Percentiles rank a stretch among this genome's conserved stretches.
Evolutionary conservation across 805 yeast genomes (phyloP).

Genomic region (Metschnikowia rubicola): DNA sequence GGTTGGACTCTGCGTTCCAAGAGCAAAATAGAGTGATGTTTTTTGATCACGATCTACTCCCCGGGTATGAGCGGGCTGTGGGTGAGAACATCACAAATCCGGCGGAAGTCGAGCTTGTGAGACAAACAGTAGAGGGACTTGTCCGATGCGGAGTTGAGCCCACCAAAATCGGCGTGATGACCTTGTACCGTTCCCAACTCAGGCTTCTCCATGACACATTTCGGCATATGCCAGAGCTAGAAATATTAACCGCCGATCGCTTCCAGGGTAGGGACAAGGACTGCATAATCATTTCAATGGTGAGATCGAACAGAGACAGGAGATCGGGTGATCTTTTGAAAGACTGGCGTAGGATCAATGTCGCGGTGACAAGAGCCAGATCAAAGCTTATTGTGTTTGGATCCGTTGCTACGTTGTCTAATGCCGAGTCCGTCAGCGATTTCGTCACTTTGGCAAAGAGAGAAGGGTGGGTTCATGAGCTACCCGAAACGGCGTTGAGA

Average conservation of each 20-base stretch:
- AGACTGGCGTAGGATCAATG: constrained; percentile 92
- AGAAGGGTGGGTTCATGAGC: constrained; percentile 61
- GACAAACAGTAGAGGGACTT: constrained; percentile 59
- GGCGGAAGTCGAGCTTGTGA: constrained; percentile 64
- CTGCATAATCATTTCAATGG: constrained; percentile 84
- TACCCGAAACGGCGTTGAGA: constrained; percentile 44
- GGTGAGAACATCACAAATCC: constrained; percentile 73
- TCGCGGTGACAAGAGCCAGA: constrained; percentile 88
- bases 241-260: constrained; percentile 88
- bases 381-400: constrained; percentile 83
- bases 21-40: constrained; percentile 65
- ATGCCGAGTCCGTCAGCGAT: constrained; percentile 49
- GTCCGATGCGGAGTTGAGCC: constrained; percentile 56
- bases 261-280: constrained; percentile 96
- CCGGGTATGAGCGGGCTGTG: constrained; percentile 50
- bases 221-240: constrained; percentile 46
- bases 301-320: constrained; percentile 66
- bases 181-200: constrained; percentile 79
- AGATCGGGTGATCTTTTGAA: constrained; percentile 73
- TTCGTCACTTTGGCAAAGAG: constrained; percentile 57
- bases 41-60: constrained; percentile 70
- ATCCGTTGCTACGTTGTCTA: constrained; percentile 58
- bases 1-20: constrained; percentile 59
- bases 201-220: constrained; percentile 25
- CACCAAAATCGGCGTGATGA: constrained; percentile 75